A percentile compares a stretch with the other conserved stretches of the same genome.
These are phyloP conservation scores for Allantophomopsis lycopodina DNA, from an alignment of 2,329 filamentous ascomycete species.

Conservation along the genomic window DNA sequence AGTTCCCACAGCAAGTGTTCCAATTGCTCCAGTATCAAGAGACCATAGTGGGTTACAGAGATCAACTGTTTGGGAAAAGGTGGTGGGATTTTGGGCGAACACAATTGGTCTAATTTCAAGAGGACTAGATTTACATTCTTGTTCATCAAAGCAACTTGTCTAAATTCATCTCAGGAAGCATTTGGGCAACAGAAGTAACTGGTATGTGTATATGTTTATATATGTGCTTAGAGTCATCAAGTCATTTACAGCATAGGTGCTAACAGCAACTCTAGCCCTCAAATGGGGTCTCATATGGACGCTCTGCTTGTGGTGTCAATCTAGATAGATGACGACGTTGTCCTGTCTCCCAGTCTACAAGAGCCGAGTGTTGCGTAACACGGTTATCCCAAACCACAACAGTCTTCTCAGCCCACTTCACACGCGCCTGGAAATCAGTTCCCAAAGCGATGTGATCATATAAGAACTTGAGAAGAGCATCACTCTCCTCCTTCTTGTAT, in stretches of 20 bases:
- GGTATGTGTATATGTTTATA: background rate
- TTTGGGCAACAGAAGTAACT: too few relatives aligned
- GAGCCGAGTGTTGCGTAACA: conserved; percentile 63
- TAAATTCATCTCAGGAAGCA: too few relatives aligned
- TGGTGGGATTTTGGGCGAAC: too few relatives aligned
- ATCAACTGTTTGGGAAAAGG: too few relatives aligned
- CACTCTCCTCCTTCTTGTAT: conserved; percentile 77
- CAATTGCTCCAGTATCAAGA: too few relatives aligned
- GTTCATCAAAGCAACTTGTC: too few relatives aligned
- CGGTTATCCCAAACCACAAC: conserved; percentile 84
- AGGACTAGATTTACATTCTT: too few relatives aligned
- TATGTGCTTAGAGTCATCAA: too few relatives aligned
- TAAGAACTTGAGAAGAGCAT: conserved; percentile 62
- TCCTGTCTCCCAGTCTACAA: conserved; percentile 72
- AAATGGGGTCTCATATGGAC: conserved; percentile 58
- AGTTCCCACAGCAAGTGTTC: too few relatives aligned
- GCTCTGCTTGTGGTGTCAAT: conserved; percentile 72
- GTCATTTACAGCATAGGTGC: too few relatives aligned
- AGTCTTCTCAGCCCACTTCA: conserved; percentile 68
- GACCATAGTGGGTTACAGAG: too few relatives aligned
- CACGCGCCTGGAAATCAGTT: conserved; percentile 57
- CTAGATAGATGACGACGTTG: conserved; percentile 67
- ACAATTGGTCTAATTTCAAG: too few relatives aligned
- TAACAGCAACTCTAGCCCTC: conserved; percentile 1
- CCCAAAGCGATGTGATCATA: conserved; percentile 62